phyloP scores from a whole-genome alignment of 2,329 filamentous ascomycete genomes.

The Aspergillus oerlinghausenensis region DNA sequence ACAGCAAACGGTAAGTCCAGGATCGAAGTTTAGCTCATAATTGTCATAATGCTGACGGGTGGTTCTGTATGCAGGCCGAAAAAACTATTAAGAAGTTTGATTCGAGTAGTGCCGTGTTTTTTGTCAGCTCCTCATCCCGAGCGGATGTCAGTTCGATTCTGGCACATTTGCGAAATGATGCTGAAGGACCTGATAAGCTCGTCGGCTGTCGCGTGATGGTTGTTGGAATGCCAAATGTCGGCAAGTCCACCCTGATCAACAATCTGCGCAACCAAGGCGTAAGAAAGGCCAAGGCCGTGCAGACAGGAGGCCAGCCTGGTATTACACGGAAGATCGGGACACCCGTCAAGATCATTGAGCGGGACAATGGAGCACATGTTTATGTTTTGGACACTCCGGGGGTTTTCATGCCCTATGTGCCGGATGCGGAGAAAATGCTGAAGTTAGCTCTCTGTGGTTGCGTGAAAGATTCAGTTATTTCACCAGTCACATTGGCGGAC shows the following conservation, averaged over 20 bases:
- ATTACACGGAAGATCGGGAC: constrained; percentile 81
- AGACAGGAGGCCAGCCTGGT: constrained; percentile 81
- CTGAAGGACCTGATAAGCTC: constrained; percentile 46
- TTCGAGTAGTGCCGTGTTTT: constrained; percentile 31
- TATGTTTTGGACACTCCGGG: constrained; percentile 91
- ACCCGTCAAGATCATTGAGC: constrained; percentile 73
- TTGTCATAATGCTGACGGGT: not conserved
- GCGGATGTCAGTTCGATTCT: constrained; percentile 30
- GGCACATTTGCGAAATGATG: constrained; percentile 28
- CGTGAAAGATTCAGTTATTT: constrained; percentile 83
- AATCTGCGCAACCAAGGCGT: constrained; percentile 68
- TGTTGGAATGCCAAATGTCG: constrained; percentile 96
- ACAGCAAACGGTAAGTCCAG: constrained; percentile 35
- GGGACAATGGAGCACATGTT: constrained; percentile 55
- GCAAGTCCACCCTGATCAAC: constrained; percentile 93
- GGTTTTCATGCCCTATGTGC: constrained; percentile 89
- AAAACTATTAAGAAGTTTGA: constrained; percentile 32
- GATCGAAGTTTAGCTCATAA: constrained; percentile 1
- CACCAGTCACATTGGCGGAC: constrained; percentile 73
- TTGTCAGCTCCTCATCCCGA: constrained; percentile 29
- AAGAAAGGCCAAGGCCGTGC: constrained; percentile 63
- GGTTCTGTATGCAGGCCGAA: constrained; percentile 22
- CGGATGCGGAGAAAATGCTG: constrained; percentile 81
- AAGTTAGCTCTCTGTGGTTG: constrained; percentile 89
- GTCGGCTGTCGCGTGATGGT: constrained; percentile 80